These are phyloP conservation scores for Mycena galopus DNA, from an alignment of 768 basidiomycete species.

Conservation along the genomic window DNA sequence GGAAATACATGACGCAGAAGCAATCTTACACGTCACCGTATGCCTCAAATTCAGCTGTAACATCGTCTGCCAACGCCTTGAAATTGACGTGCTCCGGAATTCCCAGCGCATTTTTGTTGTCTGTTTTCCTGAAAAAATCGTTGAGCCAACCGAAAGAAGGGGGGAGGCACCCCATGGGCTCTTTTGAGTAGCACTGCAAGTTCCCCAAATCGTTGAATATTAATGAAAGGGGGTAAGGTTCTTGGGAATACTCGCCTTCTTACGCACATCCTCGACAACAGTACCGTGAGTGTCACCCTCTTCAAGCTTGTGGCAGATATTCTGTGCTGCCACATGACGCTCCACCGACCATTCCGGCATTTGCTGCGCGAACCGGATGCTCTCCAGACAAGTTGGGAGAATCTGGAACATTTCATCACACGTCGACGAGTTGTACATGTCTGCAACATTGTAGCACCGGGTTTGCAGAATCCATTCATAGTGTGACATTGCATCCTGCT, in stretches of 20 bases:
- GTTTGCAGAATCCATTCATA: conserved; percentile 46
- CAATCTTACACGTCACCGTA: background rate
- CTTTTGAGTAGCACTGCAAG: conserved; percentile 15
- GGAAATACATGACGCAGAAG: too few relatives aligned
- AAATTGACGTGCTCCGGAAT: conserved; percentile 35
- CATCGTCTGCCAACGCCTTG: background rate
- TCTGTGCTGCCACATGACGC: conserved; percentile 21
- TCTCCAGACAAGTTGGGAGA: conserved; percentile 45
- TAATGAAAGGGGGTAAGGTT: too few relatives aligned
- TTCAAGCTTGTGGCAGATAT: conserved; percentile 17
- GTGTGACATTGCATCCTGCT: conserved; percentile 33
- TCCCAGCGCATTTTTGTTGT: conserved; percentile 32
- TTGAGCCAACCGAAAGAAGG: conserved; percentile 37
- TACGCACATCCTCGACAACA: conserved; percentile 36
- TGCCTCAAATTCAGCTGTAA: background rate
- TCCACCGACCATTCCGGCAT: conserved; percentile 11
- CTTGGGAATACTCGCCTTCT: conserved; percentile 19
- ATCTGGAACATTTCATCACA: conserved; percentile 40
- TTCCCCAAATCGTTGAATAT: background rate
- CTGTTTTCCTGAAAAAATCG: conserved; percentile 34
- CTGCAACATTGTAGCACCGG: conserved; percentile 42
- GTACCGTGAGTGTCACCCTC: conserved; percentile 34
- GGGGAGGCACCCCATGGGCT: conserved; percentile 16
- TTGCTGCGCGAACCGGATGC: conserved; percentile 35
- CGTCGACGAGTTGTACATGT: conserved; percentile 45